phyloP scores from a whole-genome alignment of 345 rosid genomes.

The Aegle marmelos region DNA sequence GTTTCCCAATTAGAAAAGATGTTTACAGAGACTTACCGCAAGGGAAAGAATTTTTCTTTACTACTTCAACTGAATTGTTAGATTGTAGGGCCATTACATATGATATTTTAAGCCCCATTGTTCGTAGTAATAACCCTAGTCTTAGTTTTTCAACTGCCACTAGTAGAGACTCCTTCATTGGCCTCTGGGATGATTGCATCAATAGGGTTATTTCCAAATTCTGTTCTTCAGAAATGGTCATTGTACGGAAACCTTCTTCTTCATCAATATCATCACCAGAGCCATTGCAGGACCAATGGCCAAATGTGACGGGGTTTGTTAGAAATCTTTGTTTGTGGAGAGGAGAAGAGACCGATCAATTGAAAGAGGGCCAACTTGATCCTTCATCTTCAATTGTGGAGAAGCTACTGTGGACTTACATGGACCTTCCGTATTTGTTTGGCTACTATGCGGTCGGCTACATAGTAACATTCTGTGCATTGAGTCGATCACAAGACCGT shows the following conservation, averaged over 20 bases:
- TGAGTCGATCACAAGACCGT: constrained; percentile 65
- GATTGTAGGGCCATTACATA: constrained; percentile 66
- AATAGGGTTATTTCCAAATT: constrained; percentile 75
- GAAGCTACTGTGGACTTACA: constrained; percentile 82
- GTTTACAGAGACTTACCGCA: constrained; percentile 77
- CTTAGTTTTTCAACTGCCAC: constrained; percentile 41
- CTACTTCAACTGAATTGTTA: constrained; percentile 50
- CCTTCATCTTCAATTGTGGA: constrained; percentile 67
- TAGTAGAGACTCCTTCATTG: constrained; percentile 73
- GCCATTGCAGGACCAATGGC: constrained; percentile 79
- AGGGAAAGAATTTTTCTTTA: constrained; percentile 81
- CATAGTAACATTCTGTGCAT: constrained; percentile 73
- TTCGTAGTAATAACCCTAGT: constrained; percentile 53
- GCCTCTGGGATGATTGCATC: constrained; percentile 88
- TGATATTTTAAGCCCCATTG: constrained; percentile 63
- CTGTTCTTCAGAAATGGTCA: constrained; percentile 50
- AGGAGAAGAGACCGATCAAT: constrained; percentile 76
- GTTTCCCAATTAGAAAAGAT: constrained; percentile 77
- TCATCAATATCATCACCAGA: constrained; percentile 7
- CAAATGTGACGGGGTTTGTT: constrained; percentile 76
- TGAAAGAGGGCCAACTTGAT: constrained; percentile 56
- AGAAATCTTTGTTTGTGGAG: constrained; percentile 85
- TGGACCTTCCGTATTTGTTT: constrained; percentile 78
- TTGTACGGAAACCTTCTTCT: constrained; percentile 55
- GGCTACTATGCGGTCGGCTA: constrained; percentile 85